A percentile compares a stretch with the other conserved stretches of the same genome.
Evolutionary conservation across 495 filamentous ascomycete genomes (phyloP).

Genomic region (Aspergillus diversus): DNA sequence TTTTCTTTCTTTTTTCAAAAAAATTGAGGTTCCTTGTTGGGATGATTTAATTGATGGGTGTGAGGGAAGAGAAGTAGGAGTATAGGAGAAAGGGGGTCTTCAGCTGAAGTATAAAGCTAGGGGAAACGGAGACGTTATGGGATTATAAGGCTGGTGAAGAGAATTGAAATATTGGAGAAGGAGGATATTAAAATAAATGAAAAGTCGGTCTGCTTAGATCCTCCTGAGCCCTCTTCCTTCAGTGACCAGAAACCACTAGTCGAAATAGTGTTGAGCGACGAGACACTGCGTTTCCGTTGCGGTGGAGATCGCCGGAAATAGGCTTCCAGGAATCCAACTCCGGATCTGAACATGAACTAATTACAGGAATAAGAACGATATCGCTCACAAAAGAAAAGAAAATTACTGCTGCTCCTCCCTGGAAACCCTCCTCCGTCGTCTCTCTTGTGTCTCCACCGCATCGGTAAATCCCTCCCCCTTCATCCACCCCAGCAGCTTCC

Average conservation of each 20-base stretch:
- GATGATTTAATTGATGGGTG: not conserved
- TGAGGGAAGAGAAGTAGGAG: not conserved
- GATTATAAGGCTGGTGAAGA: too few relatives aligned
- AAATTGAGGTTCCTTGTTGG: too few relatives aligned
- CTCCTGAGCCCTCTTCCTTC: too few relatives aligned
- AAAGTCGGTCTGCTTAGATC: too few relatives aligned
- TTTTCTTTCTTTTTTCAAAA: not conserved
- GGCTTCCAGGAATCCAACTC: conserved; percentile 18
- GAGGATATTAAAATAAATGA: too few relatives aligned
- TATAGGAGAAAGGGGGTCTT: not conserved
- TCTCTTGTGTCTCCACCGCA: conserved; percentile 30
- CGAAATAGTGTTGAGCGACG: conserved; percentile 1
- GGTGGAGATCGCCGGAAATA: conserved; percentile 21
- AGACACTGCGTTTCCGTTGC: conserved; percentile 11
- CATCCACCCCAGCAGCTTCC: conserved; percentile 74
- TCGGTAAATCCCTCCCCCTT: conserved; percentile 71
- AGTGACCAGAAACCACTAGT: not conserved
- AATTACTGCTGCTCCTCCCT: conserved; percentile 26
- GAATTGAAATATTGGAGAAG: too few relatives aligned
- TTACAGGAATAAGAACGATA: conserved; percentile 6
- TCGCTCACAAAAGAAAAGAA: not conserved
- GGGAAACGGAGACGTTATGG: too few relatives aligned
- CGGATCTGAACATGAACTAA: not conserved
- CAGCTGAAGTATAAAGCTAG: too few relatives aligned
- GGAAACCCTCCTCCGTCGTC: conserved; percentile 34